Conservation (phyloP, 164 flowering plant genomes). For the Chimonanthus praecox region DNA sequence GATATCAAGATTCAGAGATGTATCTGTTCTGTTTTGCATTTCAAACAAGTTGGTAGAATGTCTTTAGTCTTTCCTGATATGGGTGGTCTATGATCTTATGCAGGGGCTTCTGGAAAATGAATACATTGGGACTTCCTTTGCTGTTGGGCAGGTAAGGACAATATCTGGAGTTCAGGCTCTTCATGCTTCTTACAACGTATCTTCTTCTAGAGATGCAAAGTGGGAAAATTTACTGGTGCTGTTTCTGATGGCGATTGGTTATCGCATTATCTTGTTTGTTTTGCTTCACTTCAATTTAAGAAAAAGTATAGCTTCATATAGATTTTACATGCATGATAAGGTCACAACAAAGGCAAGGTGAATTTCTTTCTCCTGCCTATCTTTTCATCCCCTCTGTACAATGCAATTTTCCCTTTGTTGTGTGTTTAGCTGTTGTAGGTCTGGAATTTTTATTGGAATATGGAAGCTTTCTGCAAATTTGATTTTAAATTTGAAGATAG, state of each 20-base stretch:
- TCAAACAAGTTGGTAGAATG: neutral
- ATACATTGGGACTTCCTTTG: constrained; percentile 70
- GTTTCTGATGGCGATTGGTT: constrained; percentile 71
- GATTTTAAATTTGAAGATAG: neutral
- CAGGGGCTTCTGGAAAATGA: constrained; percentile 97
- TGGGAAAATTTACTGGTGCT: constrained; percentile 76
- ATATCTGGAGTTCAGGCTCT: constrained; percentile 85
- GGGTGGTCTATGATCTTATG: constrained; percentile 5
- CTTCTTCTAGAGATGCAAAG: constrained; percentile 52
- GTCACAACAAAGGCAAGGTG: constrained; percentile 34
- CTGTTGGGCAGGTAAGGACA: constrained; percentile 86
- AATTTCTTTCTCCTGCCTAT: constrained; percentile 9
- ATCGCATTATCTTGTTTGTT: constrained; percentile 55
- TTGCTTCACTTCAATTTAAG: constrained; percentile 52
- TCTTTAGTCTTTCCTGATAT: neutral
- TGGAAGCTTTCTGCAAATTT: neutral
- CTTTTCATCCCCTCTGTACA: neutral
- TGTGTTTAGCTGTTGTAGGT: neutral
- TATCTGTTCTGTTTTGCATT: no score
- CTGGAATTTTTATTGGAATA: neutral
- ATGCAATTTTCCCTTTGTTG: neutral
- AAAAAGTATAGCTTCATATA: constrained; percentile 22
- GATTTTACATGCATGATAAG: constrained; percentile 28
- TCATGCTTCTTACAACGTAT: constrained; percentile 56
- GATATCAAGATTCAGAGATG: neutral